phyloP scores from a whole-genome alignment of 441 rosid species.

The Populus hybrid region DNA sequence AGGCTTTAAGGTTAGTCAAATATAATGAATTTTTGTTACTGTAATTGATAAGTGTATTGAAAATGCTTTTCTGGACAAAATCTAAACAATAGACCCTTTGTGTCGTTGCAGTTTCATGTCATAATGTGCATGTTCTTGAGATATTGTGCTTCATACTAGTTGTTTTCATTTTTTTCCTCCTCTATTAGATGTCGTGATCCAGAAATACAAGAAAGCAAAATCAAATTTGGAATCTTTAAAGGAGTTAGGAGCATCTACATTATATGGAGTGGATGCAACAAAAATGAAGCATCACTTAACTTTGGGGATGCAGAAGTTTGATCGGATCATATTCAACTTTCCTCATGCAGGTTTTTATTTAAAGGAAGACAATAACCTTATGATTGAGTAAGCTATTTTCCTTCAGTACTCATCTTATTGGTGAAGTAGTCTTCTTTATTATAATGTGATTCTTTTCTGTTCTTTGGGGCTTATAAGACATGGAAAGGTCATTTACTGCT shows the following conservation, averaged over 20 bases:
- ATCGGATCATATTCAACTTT: conserved; percentile 32
- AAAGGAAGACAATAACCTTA: conserved; percentile 21
- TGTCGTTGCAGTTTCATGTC: neutral
- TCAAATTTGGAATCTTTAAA: conserved; percentile 35
- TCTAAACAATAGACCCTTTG: neutral
- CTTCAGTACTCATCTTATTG: neutral
- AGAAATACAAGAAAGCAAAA: conserved; percentile 41
- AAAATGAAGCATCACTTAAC: conserved; percentile 28
- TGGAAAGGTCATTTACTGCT: neutral
- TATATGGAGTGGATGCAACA: conserved; percentile 57
- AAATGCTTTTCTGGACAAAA: neutral
- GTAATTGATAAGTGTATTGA: neutral
- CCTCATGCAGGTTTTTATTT: conserved; percentile 33
- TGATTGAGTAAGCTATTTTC: conserved; percentile 35
- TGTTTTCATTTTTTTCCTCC: neutral
- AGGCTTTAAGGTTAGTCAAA: no score
- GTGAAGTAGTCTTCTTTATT: neutral
- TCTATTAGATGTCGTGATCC: conserved; percentile 30
- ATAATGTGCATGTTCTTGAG: neutral
- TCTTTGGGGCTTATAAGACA: neutral
- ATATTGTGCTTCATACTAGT: neutral
- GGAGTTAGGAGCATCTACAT: conserved; percentile 37
- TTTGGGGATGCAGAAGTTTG: conserved; percentile 39
- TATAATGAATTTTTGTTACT: neutral
- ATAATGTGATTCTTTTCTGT: neutral